These are phyloP conservation scores for Boletus huronensis DNA, from an alignment of 768 basidiomycete species.

Conservation along the genomic window DNA sequence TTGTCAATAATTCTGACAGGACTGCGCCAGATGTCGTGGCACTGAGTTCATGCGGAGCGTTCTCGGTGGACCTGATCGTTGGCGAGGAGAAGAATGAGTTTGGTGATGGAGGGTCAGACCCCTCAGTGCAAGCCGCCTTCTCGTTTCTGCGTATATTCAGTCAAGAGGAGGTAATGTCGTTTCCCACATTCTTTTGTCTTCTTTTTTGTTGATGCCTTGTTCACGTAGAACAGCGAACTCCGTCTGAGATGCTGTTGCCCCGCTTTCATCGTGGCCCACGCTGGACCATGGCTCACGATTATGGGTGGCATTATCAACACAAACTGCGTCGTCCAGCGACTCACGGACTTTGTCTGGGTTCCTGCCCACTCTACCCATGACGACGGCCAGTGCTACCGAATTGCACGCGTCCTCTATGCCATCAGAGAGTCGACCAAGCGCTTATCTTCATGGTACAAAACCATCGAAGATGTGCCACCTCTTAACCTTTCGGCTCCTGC, in stretches of 20 bases:
- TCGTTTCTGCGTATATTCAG: slow-evolving; percentile 17
- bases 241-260: slow-evolving; percentile 27
- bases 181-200: too few species aligned
- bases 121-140: slow-evolving; percentile 29
- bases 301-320: slow-evolving; percentile 31
- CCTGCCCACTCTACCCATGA: slow-evolving; percentile 15
- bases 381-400: slow-evolving; percentile 8
- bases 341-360: slow-evolving; percentile 34
- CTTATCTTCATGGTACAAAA: slow-evolving; percentile 23
- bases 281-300: slow-evolving; percentile 28
- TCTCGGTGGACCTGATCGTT: slow-evolving; percentile 7
- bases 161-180: slow-evolving; percentile 3
- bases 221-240: slow-evolving; percentile 8
- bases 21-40: slow-evolving; percentile 2
- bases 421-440: slow-evolving; percentile 12
- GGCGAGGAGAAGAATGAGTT: slow-evolving; percentile 18
- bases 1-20: background rate
- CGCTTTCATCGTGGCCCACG: slow-evolving; percentile 20
- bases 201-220: background rate
- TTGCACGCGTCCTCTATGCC: slow-evolving; percentile 22
- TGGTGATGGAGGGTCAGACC: slow-evolving; percentile 26
- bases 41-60: background rate
- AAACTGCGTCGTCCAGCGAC: slow-evolving; percentile 30
- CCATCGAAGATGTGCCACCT: background rate
- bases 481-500: background rate